Evolutionary conservation across 352 stramenopile genomes (phyloP), one percentile per base, ranked within the genome.

Genomic region (Globisporangium cylindrosporum): DNA sequence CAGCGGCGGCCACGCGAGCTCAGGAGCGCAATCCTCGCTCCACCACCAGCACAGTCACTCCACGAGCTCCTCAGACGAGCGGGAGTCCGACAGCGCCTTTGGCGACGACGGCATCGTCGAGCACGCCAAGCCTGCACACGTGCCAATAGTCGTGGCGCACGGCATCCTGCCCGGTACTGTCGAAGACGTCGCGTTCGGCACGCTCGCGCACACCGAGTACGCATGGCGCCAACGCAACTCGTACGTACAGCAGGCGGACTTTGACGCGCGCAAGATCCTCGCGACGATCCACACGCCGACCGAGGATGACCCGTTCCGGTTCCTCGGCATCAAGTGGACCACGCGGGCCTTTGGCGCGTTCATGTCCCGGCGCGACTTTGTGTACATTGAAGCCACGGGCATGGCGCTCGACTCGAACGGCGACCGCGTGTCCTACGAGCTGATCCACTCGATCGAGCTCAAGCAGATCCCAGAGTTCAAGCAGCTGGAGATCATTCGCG

Each of bases 311-410:
- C 80, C 80, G 41, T 88, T 86, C 68, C 78, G 73, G 8, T 86
- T 77, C 36, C 68, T 88, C 7, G 78, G 74, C 5, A 75, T 88
- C 67, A 86, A 88, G 53, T 86, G 80, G 80, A 65, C 68, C 32
- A 73, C 67, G 1, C 69, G 69, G 5, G 43, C 70, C 49, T 74
- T 85, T 32, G 66, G 64, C 2, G n/a, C 75, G 18, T 77, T 85
- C 60, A 70, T 80, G 54, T 75, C 73, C 34, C 75, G 73, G 29
- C 79, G 79, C 1, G 79, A 88, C 55, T 59, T 80, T 73, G 27
- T 73, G 59, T 41, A 66, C 71, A 49, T 67, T 20, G 66, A 71
- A 32, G 58, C 66, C 34, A 71, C 66, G 24, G 63, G 66, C 24
- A 62, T 71, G 38, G 59, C 66, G 60, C 59, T 66, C 49, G 66